Base-by-base conservation (phyloP, 2,329 filamentous ascomycete species). In the Aspergillus texensis region DNA sequence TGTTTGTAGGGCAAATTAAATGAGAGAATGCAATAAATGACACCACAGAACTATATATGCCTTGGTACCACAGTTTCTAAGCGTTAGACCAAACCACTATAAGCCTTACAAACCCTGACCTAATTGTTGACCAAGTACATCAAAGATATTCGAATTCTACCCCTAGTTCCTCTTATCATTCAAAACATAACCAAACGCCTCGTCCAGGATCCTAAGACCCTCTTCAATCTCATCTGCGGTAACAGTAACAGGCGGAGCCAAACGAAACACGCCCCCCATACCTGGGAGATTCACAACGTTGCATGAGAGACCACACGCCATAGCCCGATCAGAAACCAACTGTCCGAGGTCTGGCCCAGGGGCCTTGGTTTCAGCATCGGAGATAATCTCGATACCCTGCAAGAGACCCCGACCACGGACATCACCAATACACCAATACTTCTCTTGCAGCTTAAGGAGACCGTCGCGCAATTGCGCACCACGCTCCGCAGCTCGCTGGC, bases 351-450 rank as follows among this genome's bases (percentile, higher is more conserved):
- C 82, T 2, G 79, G 64, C 0, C 77, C 83, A 0, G 82, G 82
- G 1, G 70, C 74, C 64, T 86, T 87, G 0, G 81, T 84, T 39
- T 77, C 70, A 2, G 79, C 71, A 67, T 87, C 80, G 0, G 75
- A 74, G 1, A 89, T 83, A 65, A 89, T 86, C 73, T 89, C 86
- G 9, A 88, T 75, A 2, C 86, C 86, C 0, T 81, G 80, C 80
- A 89, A 83, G 10, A 89, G 76, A 0, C 87, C 87, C 0, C 86
- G 79, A 0, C 86, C 86, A 11, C 87, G 81, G 0, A 89, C 82
- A 68, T 89, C 86, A 1, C 87, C 87, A 58, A 89, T 86, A 72
- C 86, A 89, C 34, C 81, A 83, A 69, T 87, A 88, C n/a, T 81
- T 80, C 24, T 74, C 70, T 68, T 83, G 80, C 21, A 86, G 75